Evolutionary conservation across 257 asterid species (phyloP).

Genomic region (Fraxinus excelsior): DNA sequence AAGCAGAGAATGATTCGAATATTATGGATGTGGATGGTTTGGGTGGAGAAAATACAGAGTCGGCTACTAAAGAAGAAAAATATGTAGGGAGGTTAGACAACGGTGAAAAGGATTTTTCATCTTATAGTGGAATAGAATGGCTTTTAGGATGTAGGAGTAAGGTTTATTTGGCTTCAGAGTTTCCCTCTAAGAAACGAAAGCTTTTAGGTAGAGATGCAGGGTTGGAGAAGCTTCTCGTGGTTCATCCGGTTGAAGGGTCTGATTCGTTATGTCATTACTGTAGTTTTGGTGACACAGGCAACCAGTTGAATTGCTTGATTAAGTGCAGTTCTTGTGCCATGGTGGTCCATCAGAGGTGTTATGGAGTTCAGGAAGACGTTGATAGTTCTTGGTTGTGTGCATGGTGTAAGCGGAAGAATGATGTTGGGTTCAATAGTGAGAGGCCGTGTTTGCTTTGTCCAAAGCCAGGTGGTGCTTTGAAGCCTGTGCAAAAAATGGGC

Average conservation of each 20-base stretch:
- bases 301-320: conserved; percentile 69
- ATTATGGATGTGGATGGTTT: conserved; percentile 55
- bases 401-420: conserved; percentile 73
- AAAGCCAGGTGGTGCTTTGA: conserved; percentile 85
- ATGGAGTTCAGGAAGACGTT: conserved; percentile 86
- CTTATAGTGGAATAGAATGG: conserved; percentile 82
- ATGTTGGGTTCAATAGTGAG: conserved; percentile 33
- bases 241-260: conserved; percentile 71
- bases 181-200: conserved; percentile 89
- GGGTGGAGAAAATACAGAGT: conserved; percentile 31
- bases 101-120: conserved; percentile 27
- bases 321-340: conserved; percentile 72
- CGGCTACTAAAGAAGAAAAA: conserved; percentile 28
- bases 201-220: conserved; percentile 91
- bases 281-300: conserved; percentile 61
- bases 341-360: conserved; percentile 92
- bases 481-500: conserved; percentile 59
- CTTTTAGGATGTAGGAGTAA: conserved; percentile 89
- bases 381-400: conserved; percentile 82
- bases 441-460: conserved; percentile 89
- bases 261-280: conserved; percentile 86
- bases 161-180: conserved; percentile 79
- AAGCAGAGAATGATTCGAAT: conserved; percentile 45
- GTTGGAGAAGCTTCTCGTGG: conserved; percentile 79
- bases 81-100: conserved; percentile 35